Conservation (phyloP, 306 rosid genomes). For the Medicago arabica region DNA sequence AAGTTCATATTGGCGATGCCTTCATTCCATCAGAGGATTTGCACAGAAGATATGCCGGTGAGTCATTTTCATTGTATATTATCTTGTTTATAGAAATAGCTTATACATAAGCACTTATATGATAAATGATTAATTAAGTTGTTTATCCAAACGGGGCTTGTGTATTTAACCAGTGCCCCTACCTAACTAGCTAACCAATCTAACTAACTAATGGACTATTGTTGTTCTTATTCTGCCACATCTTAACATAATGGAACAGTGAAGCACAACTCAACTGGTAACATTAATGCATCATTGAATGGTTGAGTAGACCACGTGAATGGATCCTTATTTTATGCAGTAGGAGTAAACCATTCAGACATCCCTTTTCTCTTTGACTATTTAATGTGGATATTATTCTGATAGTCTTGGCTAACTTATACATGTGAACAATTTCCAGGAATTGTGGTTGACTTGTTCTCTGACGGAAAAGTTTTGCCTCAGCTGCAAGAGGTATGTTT, state of each 20-base stretch:
- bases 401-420: conserved; percentile 44
- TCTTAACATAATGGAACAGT: background rate
- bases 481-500: conserved; percentile 79
- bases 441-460: conserved; percentile 80
- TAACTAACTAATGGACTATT: background rate
- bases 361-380: conserved; percentile 20
- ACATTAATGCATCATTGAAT: conserved; percentile 26
- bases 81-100: background rate
- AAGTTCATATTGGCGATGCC: conserved; percentile 79
- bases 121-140: too few species aligned
- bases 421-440: conserved; percentile 66
- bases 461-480: conserved; percentile 78
- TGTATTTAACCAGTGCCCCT: background rate
- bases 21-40: conserved; percentile 64
- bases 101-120: too few species aligned
- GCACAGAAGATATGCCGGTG: conserved; percentile 80
- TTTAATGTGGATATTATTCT: conserved; percentile 14
- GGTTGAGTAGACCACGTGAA: conserved; percentile 21
- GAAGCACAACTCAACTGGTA: conserved; percentile 1
- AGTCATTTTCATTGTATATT: conserved; percentile 46
- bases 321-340: conserved; percentile 9
- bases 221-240: background rate
- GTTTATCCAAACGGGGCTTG: too few species aligned
- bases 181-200: background rate
- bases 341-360: conserved; percentile 11